Evolutionary conservation across 495 filamentous ascomycete species (phyloP).

Genomic region (Penicillium desertorum): DNA sequence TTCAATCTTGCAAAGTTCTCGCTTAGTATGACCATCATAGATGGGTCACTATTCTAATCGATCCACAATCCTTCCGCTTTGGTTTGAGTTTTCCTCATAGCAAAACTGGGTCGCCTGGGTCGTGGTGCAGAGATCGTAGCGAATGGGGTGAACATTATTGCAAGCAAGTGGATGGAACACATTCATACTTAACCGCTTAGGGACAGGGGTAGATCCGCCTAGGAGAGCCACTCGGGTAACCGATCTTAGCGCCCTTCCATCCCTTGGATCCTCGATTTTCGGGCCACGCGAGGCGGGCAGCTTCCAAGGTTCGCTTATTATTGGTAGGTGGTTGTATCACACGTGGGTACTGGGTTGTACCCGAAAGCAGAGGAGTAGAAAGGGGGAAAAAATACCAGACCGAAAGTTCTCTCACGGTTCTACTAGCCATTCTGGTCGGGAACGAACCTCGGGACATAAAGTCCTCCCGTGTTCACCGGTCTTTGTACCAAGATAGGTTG

Average conservation of each 20-base stretch:
- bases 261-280: neutral
- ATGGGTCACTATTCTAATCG: neutral
- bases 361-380: neutral
- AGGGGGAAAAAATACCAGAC: neutral
- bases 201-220: constrained; percentile 25
- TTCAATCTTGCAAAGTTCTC: neutral
- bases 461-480: neutral
- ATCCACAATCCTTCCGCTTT: neutral
- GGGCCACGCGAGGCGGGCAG: neutral
- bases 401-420: neutral
- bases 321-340: neutral
- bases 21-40: neutral
- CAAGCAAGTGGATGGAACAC: neutral
- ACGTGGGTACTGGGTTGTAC: neutral
- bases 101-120: no score
- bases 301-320: neutral
- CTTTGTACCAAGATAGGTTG: neutral
- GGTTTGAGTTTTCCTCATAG: neutral
- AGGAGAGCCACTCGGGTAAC: constrained; percentile 14
- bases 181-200: neutral
- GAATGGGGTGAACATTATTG: neutral
- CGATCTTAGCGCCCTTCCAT: constrained; percentile 20
- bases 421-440: neutral
- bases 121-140: neutral
- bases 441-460: neutral